A percentile compares a stretch with the other conserved stretches of the same genome.
These are phyloP conservation scores for Globisporangium lucens DNA, from an alignment of 352 stramenopile species.

Conservation along the genomic window DNA sequence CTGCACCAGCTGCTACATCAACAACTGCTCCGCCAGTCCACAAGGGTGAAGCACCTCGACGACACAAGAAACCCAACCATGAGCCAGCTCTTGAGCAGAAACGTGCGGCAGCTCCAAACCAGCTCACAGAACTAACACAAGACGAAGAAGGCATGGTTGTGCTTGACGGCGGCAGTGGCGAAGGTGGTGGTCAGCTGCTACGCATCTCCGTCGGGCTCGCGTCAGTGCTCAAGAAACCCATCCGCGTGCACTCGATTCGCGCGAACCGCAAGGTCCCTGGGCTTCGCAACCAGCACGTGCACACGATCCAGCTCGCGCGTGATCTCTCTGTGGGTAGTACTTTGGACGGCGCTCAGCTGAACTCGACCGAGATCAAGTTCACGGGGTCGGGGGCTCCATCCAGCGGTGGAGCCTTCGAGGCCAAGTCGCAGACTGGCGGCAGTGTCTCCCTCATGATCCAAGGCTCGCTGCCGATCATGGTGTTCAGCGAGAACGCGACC, in stretches of 20 bases:
- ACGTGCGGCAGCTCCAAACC: neutral
- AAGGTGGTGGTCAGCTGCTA: slow-evolving; percentile 90
- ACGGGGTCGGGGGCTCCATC: slow-evolving; percentile 18
- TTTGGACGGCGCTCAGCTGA: slow-evolving; percentile 41
- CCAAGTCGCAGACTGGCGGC: slow-evolving; percentile 46
- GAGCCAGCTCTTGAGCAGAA: neutral
- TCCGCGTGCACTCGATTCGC: slow-evolving; percentile 81
- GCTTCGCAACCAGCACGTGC: slow-evolving; percentile 81
- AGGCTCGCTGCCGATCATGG: slow-evolving; percentile 44
- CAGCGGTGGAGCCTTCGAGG: slow-evolving; percentile 21
- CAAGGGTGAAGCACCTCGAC: neutral
- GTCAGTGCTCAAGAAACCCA: slow-evolving; percentile 47
- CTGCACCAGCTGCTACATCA: neutral
- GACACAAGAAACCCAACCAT: neutral
- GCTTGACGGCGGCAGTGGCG: slow-evolving; percentile 55
- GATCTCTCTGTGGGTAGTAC: slow-evolving; percentile 27
- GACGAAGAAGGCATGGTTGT: slow-evolving; percentile 20
- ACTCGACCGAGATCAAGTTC: slow-evolving; percentile 45
- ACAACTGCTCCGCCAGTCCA: neutral
- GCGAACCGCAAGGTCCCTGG: slow-evolving; percentile 66
- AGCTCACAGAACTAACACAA: neutral
- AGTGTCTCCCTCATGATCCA: slow-evolving; percentile 70
- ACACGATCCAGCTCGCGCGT: slow-evolving; percentile 58
- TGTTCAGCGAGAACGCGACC: slow-evolving; percentile 28
- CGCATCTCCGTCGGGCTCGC: slow-evolving; percentile 76